Percentiles rank a stretch among this genome's conserved stretches.
Conservation (phyloP, 2,329 filamentous ascomycete genomes). For the Venturia carpophila region DNA sequence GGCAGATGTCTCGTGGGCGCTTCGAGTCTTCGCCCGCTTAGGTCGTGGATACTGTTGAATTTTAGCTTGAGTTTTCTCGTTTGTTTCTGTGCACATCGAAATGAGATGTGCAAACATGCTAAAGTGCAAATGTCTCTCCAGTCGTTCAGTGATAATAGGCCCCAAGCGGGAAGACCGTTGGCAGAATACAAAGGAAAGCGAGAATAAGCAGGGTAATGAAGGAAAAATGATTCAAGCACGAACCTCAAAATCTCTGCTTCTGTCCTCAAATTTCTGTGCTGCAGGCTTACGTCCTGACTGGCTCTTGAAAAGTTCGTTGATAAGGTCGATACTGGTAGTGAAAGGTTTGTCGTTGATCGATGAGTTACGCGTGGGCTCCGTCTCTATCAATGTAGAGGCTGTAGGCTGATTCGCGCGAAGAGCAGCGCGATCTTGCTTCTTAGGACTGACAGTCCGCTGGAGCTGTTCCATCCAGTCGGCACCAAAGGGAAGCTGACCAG, state of each 20-base stretch:
- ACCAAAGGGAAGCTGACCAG: constrained; percentile 45
- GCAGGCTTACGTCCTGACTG: constrained; percentile 24
- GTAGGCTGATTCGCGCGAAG: constrained; percentile 42
- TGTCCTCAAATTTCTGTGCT: constrained; percentile 28
- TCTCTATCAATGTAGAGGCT: constrained; percentile 21
- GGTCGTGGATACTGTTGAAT: constrained; percentile 72
- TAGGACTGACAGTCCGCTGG: constrained; percentile 85
- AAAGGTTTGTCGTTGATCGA: constrained; percentile 48
- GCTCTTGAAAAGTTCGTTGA: constrained; percentile 72
- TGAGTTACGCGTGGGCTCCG: constrained; percentile 22
- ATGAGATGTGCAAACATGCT: not conserved
- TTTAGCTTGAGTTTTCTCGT: constrained; percentile 18
- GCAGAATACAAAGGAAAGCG: not conserved
- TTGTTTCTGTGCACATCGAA: not conserved
- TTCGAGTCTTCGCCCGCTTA: constrained; percentile 63
- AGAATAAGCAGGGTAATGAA: not conserved
- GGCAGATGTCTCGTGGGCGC: constrained; percentile 53
- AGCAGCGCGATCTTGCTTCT: constrained; percentile 78
- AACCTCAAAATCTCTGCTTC: constrained; percentile 13
- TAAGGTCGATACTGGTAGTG: constrained; percentile 84
- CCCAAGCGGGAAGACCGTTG: not conserved
- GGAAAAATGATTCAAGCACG: constrained; percentile 27
- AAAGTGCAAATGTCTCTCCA: not conserved
- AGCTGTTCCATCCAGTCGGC: constrained; percentile 93
- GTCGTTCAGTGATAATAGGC: not conserved